Conservation (phyloP, 208 protist species). For the Trichomonas gallinae region DNA sequence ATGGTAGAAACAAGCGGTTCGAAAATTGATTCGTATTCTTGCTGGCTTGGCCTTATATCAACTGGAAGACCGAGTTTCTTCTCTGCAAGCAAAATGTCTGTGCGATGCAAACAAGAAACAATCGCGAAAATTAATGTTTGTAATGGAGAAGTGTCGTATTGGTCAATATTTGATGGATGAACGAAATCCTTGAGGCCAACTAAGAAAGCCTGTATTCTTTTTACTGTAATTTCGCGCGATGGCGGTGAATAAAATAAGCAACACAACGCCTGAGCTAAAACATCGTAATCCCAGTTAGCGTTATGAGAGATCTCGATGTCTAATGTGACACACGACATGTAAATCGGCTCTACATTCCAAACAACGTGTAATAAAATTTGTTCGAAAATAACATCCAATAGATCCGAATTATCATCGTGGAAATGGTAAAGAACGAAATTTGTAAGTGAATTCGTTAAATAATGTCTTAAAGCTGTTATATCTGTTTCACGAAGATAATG, state of each 20-base stretch:
- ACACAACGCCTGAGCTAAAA: neutral
- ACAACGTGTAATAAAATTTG: neutral
- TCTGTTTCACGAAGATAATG: neutral
- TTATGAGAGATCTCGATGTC: neutral
- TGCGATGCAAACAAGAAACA: neutral
- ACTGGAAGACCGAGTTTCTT: neutral
- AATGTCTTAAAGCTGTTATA: neutral
- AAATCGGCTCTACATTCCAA: neutral
- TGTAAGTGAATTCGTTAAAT: neutral
- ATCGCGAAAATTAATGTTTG: neutral
- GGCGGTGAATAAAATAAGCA: neutral
- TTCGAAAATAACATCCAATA: neutral
- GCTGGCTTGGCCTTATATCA: neutral
- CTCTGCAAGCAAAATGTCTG: neutral
- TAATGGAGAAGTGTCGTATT: neutral
- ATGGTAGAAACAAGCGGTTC: neutral
- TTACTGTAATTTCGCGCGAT: neutral
- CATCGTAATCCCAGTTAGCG: neutral
- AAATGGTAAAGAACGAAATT: neutral
- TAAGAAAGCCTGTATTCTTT: neutral
- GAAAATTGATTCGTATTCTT: neutral
- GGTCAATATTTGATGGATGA: neutral
- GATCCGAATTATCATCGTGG: neutral
- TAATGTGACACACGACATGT: neutral
- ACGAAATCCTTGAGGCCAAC: neutral